Conservation (phyloP, 148 eudicot species). For the Chenopodium berlandieri region DNA sequence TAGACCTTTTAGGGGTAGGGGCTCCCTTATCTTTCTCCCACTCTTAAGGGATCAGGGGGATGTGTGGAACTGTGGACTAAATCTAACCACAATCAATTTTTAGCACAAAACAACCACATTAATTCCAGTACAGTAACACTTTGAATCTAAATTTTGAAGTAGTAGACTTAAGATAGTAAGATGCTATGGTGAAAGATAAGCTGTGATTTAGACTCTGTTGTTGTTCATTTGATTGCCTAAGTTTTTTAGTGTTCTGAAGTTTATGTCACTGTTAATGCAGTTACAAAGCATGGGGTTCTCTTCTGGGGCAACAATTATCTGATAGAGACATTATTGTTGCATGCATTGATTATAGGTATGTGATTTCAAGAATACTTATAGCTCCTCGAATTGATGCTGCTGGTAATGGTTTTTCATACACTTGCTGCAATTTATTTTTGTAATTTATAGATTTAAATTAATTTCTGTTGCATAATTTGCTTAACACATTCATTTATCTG, state of each 20-base stretch:
- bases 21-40: background rate
- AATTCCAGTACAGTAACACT: background rate
- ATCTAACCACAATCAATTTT: too few relatives aligned
- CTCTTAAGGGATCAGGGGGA: too few relatives aligned
- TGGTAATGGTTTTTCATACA: constrained; percentile 1
- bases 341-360: constrained; percentile 90
- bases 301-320: constrained; percentile 84
- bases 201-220: background rate
- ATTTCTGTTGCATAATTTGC: background rate
- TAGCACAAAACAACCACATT: background rate
- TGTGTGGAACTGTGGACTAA: too few relatives aligned
- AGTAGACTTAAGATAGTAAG: background rate
- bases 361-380: background rate
- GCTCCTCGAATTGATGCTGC: background rate
- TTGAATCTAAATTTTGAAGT: too few relatives aligned
- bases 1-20: background rate
- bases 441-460: background rate
- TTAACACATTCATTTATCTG: background rate
- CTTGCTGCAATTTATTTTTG: background rate
- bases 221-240: background rate
- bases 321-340: constrained; percentile 92
- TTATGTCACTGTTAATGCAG: constrained; percentile 36
- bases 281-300: constrained; percentile 98
- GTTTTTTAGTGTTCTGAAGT: constrained; percentile 2
- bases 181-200: background rate